Evolutionary conservation across 2,329 filamentous ascomycete species (phyloP).

Genomic region (Cordyceps tenuipes): DNA sequence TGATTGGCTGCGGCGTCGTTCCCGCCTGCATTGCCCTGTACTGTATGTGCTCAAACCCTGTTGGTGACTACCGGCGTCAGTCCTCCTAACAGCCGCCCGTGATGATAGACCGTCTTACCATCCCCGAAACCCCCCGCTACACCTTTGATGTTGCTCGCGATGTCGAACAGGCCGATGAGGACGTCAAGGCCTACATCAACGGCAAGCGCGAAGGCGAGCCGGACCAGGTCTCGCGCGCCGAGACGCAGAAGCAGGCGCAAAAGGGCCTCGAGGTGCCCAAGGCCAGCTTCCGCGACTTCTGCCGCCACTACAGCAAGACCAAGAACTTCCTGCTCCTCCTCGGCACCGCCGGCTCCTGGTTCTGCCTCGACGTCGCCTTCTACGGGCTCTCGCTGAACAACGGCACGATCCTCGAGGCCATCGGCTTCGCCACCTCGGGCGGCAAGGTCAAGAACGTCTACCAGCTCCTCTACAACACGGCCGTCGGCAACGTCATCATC

Average conservation of each 20-base stretch:
- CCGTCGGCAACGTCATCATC: slow-evolving; percentile 70
- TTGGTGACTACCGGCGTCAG: not conserved
- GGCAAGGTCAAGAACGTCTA: slow-evolving; percentile 48
- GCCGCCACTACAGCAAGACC: slow-evolving; percentile 59
- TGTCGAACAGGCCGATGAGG: slow-evolving; percentile 62
- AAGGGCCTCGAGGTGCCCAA: slow-evolving; percentile 55
- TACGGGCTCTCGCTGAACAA: slow-evolving; percentile 71
- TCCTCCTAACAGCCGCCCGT: not conserved
- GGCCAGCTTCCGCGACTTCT: slow-evolving; percentile 65
- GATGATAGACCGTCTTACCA: slow-evolving; percentile 57
- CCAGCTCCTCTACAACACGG: slow-evolving; percentile 62
- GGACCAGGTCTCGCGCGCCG: slow-evolving; percentile 58
- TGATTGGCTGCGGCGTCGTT: slow-evolving; percentile 74
- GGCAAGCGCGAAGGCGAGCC: slow-evolving; percentile 54
- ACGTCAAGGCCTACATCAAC: slow-evolving; percentile 65
- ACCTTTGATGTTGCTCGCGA: slow-evolving; percentile 76
- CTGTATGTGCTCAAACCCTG: slow-evolving; percentile 32
- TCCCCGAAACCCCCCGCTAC: slow-evolving; percentile 81
- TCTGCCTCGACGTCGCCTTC: slow-evolving; percentile 56
- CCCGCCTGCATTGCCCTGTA: slow-evolving; percentile 76
- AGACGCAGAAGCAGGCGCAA: slow-evolving; percentile 44
- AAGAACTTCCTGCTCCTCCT: slow-evolving; percentile 65
- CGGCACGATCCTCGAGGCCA: slow-evolving; percentile 59
- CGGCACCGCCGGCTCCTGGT: slow-evolving; percentile 77
- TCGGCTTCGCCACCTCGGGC: slow-evolving; percentile 58